phyloP scores from a whole-genome alignment of 192 early-diverging fungal genomes.

The Geranomyces michiganensis region DNA sequence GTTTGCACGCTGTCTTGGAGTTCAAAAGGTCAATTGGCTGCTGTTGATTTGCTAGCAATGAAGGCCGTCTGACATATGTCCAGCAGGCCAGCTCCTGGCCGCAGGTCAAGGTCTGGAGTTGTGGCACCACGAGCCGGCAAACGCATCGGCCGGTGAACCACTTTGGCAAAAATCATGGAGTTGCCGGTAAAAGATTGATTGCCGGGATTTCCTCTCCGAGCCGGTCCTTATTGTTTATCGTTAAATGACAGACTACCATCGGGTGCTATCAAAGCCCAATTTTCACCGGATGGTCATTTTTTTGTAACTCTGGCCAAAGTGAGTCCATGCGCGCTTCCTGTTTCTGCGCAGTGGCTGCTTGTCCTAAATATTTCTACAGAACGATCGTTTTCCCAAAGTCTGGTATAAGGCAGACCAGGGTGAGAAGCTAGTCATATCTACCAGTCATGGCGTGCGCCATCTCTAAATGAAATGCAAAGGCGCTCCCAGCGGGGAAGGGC shows the following conservation, averaged over 20 bases:
- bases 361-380: slow-evolving; percentile 37
- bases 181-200: neutral
- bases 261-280: slow-evolving; percentile 42
- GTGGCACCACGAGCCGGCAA: neutral
- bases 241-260: neutral
- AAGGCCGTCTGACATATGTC: neutral
- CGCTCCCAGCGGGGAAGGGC: slow-evolving; percentile 3
- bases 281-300: slow-evolving; percentile 62
- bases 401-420: slow-evolving; percentile 51
- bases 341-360: neutral
- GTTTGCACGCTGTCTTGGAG: slow-evolving; percentile 23
- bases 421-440: neutral
- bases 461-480: neutral
- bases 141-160: neutral
- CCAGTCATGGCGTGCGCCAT: neutral
- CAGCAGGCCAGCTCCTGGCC: slow-evolving; percentile 12
- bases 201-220: neutral
- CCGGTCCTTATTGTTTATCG: neutral
- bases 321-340: neutral
- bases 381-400: slow-evolving; percentile 67
- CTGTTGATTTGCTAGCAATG: neutral
- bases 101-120: slow-evolving; percentile 2
- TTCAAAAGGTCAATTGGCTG: slow-evolving; percentile 4
- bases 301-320: slow-evolving; percentile 70
- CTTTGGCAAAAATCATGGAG: slow-evolving; percentile 5